These are phyloP conservation scores for Picochlorum sp. DNA, from an alignment of 139 green algal species.

Conservation along the genomic window DNA sequence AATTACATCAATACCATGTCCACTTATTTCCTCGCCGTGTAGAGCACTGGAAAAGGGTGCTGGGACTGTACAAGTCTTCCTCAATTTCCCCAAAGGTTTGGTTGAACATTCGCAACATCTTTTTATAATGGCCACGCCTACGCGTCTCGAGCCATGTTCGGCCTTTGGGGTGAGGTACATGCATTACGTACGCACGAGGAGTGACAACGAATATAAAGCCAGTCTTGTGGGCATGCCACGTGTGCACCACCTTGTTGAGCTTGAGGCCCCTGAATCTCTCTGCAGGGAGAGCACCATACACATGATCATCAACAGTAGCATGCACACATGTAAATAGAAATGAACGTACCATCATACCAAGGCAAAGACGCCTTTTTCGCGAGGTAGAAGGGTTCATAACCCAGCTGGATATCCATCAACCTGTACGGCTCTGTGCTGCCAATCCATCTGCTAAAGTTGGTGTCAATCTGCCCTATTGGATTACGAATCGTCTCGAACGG, in stretches of 20 bases:
- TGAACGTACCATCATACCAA: conserved; percentile 29
- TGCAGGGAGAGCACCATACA: neutral
- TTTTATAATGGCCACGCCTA: conserved; percentile 22
- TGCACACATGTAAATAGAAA: conserved; percentile 7
- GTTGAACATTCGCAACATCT: conserved; percentile 24
- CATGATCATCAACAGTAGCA: no score
- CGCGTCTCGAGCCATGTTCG: conserved; percentile 19
- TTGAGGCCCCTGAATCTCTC: conserved; percentile 36
- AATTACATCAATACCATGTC: neutral
- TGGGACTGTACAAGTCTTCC: conserved; percentile 16
- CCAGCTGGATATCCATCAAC: conserved; percentile 14
- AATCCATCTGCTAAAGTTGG: conserved; percentile 28
- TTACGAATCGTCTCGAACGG: conserved; percentile 25
- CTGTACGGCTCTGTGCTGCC: conserved; percentile 14
- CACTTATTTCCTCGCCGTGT: conserved; percentile 1
- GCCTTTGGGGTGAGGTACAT: conserved; percentile 19
- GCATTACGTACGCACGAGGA: conserved; percentile 23
- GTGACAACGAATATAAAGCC: conserved; percentile 22
- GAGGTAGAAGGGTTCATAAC: conserved; percentile 38
- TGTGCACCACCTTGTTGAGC: conserved; percentile 21
- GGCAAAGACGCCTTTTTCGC: conserved; percentile 21
- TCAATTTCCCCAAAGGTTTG: conserved; percentile 17
- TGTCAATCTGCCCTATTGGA: conserved; percentile 19
- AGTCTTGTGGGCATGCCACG: conserved; percentile 24
- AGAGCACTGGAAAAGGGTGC: conserved; percentile 13